Evolutionary conservation across 2,329 filamentous ascomycete species (phyloP).

Genomic region (Thyridium curvatum): DNA sequence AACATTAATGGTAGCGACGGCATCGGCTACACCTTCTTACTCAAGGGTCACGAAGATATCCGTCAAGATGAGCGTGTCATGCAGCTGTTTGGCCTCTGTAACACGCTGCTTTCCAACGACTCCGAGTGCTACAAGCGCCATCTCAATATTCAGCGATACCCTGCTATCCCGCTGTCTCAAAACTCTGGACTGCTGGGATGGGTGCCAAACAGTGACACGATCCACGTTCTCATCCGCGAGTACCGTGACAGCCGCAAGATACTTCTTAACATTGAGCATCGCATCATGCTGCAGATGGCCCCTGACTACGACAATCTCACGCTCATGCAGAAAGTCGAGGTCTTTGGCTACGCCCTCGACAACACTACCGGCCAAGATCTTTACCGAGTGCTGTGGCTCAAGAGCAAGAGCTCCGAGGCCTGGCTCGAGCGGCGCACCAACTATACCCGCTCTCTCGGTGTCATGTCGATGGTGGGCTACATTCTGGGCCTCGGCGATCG

Average conservation of each 20-base stretch:
- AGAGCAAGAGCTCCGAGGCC: slow-evolving; percentile 95
- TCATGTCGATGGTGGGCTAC: slow-evolving; percentile 99
- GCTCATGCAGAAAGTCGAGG: slow-evolving; percentile 99
- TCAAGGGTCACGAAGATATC: slow-evolving; percentile 99
- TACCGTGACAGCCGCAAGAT: slow-evolving; percentile 98
- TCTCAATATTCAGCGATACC: slow-evolving; percentile 91
- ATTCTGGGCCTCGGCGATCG: slow-evolving; percentile 94
- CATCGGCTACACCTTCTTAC: slow-evolving; percentile 74
- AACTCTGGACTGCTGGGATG: slow-evolving; percentile 93
- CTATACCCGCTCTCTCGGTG: slow-evolving; percentile 91
- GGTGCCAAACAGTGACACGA: slow-evolving; percentile 95
- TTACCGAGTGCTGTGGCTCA: slow-evolving; percentile 96
- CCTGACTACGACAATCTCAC: slow-evolving; percentile 98
- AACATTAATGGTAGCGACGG: slow-evolving; percentile 87
- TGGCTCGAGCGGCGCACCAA: slow-evolving; percentile 98
- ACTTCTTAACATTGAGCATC: slow-evolving; percentile 95
- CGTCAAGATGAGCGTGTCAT: slow-evolving; percentile 98
- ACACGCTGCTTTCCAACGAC: slow-evolving; percentile 89
- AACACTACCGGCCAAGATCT: slow-evolving; percentile 98
- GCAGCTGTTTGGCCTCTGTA: slow-evolving; percentile 97
- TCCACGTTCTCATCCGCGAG: slow-evolving; percentile 94
- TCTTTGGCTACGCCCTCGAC: slow-evolving; percentile 97
- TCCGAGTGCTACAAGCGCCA: slow-evolving; percentile 96
- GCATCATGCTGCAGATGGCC: slow-evolving; percentile 99
- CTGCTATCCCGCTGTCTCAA: slow-evolving; percentile 94